phyloP scores from a whole-genome alignment of 495 filamentous ascomycete genomes.

The Cudoniella acicularis region DNA sequence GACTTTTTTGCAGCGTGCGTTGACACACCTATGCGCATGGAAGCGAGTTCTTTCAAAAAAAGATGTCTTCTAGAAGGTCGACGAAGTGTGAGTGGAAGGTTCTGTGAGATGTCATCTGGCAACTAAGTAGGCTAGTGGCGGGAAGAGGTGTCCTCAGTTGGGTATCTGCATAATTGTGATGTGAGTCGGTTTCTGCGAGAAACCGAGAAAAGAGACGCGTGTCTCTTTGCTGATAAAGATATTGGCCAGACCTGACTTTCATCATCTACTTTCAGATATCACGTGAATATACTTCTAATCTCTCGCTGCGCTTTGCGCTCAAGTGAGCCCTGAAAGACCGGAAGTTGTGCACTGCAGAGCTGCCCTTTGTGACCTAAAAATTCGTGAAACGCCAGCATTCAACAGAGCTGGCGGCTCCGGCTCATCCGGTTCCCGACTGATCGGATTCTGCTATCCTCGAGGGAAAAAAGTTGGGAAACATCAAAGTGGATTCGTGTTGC shows the following conservation, averaged over 20 bases:
- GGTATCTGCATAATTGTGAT: too few relatives aligned
- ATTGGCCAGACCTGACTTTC: too few relatives aligned
- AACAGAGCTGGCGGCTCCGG: background rate
- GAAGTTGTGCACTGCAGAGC: background rate
- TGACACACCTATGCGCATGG: too few relatives aligned
- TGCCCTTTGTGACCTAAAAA: background rate
- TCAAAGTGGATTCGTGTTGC: slow-evolving; percentile 1
- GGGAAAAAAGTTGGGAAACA: background rate
- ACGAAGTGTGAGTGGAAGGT: background rate
- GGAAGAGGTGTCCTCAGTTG: too few relatives aligned
- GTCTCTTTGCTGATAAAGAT: too few relatives aligned
- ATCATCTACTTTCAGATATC: background rate
- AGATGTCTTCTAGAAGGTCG: background rate
- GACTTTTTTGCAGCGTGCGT: too few relatives aligned
- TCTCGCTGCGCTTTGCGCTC: background rate
- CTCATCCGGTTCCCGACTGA: background rate
- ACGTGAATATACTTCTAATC: background rate
- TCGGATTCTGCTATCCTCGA: background rate
- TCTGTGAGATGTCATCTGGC: background rate
- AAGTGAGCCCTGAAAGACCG: background rate
- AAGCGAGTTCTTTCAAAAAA: too few relatives aligned
- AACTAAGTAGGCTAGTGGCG: too few relatives aligned
- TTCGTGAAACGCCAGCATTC: background rate
- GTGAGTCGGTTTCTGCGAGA: too few relatives aligned
- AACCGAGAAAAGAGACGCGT: too few relatives aligned